A percentile compares a stretch with the other conserved stretches of the same genome.
These are phyloP conservation scores for Tetrahymena thermophila DNA, from an alignment of 73 alveolate species.

Conservation along the genomic window DNA sequence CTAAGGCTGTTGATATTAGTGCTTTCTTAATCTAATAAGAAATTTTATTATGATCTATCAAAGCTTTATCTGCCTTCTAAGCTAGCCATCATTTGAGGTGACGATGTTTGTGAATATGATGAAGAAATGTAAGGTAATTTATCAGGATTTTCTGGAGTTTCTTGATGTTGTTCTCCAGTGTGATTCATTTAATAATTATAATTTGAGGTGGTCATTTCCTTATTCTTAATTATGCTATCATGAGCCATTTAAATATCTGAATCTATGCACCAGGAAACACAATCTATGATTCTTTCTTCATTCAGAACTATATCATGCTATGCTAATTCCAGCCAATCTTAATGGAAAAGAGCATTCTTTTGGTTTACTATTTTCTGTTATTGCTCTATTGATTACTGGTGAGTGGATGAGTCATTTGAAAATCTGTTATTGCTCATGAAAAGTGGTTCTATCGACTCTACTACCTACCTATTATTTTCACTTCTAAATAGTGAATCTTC, in stretches of 20 bases:
- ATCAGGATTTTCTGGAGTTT: not conserved
- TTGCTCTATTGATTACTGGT: not conserved
- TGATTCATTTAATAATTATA: not conserved
- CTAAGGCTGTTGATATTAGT: not conserved
- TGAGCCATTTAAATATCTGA: not conserved
- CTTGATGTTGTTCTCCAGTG: not conserved
- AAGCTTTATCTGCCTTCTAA: not conserved
- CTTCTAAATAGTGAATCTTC: not conserved
- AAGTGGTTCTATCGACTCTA: not conserved
- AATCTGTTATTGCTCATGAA: not conserved
- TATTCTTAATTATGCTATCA: not conserved
- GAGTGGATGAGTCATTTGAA: not conserved
- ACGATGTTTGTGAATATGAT: not conserved
- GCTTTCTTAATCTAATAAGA: not conserved
- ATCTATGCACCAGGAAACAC: not conserved
- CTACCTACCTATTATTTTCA: not conserved
- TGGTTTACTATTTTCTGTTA: not conserved
- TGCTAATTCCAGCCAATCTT: not conserved
- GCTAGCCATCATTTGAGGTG: not conserved
- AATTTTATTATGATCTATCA: not conserved
- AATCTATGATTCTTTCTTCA: not conserved
- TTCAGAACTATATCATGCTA: not conserved
- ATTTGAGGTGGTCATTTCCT: not conserved
- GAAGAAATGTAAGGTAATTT: not conserved
- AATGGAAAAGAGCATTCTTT: not conserved